Evolutionary conservation across 331 rosid genomes (phyloP).

Genomic region (Malus hybrid): DNA sequence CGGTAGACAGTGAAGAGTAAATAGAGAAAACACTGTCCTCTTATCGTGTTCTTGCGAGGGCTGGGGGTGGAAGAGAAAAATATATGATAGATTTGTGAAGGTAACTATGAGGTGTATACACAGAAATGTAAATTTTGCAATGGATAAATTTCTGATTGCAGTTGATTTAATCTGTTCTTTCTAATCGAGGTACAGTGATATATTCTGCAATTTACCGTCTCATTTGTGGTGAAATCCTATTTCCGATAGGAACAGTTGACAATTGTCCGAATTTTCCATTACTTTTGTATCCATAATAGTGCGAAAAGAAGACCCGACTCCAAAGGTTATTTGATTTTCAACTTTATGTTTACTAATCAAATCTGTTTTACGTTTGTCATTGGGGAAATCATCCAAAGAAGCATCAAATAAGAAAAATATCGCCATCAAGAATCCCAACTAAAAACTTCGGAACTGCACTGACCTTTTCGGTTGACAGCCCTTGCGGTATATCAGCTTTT

Average conservation of each 20-base stretch:
- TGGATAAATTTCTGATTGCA: neutral
- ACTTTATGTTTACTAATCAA: neutral
- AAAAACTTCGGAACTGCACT: neutral
- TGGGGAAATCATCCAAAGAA: neutral
- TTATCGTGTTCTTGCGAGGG: no score
- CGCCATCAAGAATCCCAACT: neutral
- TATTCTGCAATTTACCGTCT: neutral
- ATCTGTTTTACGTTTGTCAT: neutral
- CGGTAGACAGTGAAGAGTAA: neutral
- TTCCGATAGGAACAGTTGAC: no score
- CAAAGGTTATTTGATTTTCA: neutral
- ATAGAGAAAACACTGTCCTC: no score
- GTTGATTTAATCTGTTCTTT: neutral
- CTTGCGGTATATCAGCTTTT: constrained; percentile 35
- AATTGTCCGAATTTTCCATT: no score
- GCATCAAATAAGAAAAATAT: neutral
- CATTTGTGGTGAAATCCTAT: neutral
- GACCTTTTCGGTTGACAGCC: constrained; percentile 27
- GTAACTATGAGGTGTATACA: no score
- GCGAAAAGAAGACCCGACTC: no score
- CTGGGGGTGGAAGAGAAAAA: neutral
- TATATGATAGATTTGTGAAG: neutral
- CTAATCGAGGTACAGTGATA: neutral
- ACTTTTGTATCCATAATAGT: no score
- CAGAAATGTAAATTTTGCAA: neutral